Percentiles rank a stretch among this genome's conserved stretches.
These are phyloP conservation scores for Ogataea populi-albae DNA, from an alignment of 805 yeast species.

Conservation along the genomic window DNA sequence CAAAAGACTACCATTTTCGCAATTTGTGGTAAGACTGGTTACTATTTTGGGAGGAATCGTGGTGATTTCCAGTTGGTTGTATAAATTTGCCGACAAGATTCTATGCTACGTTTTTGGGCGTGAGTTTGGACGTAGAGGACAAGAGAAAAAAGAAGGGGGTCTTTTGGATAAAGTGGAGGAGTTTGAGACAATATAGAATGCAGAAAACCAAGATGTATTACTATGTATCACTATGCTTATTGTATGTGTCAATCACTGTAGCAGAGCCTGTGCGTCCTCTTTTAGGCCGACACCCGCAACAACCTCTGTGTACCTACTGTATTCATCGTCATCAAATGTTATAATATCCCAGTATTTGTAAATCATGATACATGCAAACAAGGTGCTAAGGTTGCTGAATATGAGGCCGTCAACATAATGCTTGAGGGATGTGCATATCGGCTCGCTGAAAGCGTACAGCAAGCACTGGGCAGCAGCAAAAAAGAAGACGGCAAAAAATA, in stretches of 20 bases:
- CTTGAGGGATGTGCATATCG: slow-evolving; percentile 65
- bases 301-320: slow-evolving; percentile 38
- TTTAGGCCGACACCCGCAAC: slow-evolving; percentile 21
- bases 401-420: slow-evolving; percentile 92
- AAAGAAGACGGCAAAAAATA: slow-evolving; percentile 64
- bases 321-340: slow-evolving; percentile 92
- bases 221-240: background rate
- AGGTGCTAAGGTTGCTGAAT: slow-evolving; percentile 76
- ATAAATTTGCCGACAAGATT: slow-evolving; percentile 53
- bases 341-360: slow-evolving; percentile 97
- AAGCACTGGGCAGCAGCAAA: slow-evolving; percentile 79
- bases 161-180: slow-evolving; percentile 27
- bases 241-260: slow-evolving; percentile 3
- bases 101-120: slow-evolving; percentile 56
- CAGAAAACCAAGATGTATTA: background rate
- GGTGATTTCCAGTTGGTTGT: slow-evolving; percentile 65
- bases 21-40: slow-evolving; percentile 72
- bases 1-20: slow-evolving; percentile 68
- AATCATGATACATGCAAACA: slow-evolving; percentile 88
- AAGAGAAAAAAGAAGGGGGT: slow-evolving; percentile 40
- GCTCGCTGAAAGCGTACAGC: slow-evolving; percentile 62
- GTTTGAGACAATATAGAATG: slow-evolving; percentile 24
- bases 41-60: slow-evolving; percentile 83
- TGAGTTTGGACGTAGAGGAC: slow-evolving; percentile 47
- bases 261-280: slow-evolving; percentile 17